Conservation (phyloP, 148 eudicot genomes). For the Rhododendron simsii region DNA sequence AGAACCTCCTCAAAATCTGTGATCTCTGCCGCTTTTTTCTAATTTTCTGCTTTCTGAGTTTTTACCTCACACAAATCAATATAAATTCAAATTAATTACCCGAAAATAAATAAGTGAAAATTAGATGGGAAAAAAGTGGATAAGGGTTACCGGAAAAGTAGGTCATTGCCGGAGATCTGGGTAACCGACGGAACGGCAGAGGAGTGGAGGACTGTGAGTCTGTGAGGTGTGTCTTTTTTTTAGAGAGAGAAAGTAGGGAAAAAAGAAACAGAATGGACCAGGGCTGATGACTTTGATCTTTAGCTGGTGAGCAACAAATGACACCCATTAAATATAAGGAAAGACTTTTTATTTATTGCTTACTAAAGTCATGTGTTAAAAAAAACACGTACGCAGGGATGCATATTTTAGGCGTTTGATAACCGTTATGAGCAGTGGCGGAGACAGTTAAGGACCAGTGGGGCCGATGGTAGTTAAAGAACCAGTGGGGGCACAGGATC, state of each 20-base stretch:
- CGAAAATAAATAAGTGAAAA: not conserved
- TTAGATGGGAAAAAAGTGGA: conserved; percentile 8
- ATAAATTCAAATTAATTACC: not conserved
- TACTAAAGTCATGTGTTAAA: not conserved
- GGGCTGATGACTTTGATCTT: not conserved
- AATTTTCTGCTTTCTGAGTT: not conserved
- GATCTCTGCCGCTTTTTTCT: not conserved
- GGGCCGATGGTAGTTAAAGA: not conserved
- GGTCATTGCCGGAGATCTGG: conserved; percentile 55
- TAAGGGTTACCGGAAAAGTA: conserved; percentile 31
- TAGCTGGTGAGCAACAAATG: conserved; percentile 4
- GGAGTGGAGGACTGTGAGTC: conserved; percentile 6
- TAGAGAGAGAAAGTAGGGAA: conserved; percentile 16
- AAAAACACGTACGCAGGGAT: not conserved
- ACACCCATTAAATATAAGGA: not conserved
- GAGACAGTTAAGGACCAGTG: not conserved
- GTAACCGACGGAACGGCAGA: conserved; percentile 17
- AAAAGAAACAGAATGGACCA: conserved; percentile 4
- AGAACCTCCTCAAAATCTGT: not conserved
- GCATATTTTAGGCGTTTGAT: not conserved
- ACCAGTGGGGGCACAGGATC: not conserved
- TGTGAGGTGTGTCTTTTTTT: not conserved
- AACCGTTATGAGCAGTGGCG: not conserved
- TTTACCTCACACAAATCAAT: conserved; percentile 3
- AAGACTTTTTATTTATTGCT: not conserved